Conservation (phyloP, 2,329 filamentous ascomycete species). For the Dactylellina cionopaga region DNA sequence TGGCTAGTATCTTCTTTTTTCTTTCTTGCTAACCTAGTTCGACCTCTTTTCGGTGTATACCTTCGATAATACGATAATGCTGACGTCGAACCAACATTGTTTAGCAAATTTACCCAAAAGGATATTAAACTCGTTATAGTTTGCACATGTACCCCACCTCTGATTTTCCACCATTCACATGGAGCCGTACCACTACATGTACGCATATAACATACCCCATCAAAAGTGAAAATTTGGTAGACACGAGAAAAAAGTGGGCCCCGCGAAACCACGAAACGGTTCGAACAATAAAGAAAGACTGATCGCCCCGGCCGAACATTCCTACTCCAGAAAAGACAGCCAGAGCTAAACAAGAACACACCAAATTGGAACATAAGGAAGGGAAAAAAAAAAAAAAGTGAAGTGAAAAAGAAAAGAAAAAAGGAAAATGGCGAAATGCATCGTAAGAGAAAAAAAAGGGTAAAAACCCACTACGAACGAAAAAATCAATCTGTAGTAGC, state of each 20-base stretch:
- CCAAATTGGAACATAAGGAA: constrained; percentile 4
- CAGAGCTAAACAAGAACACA: constrained; percentile 6
- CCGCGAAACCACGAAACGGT: constrained; percentile 1
- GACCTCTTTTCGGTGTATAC: no score
- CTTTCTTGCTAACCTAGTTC: no score
- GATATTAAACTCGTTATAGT: not conserved
- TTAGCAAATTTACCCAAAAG: constrained; percentile 40
- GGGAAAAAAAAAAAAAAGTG: constrained; percentile 13
- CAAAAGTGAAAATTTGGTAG: not conserved
- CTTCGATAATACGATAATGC: no score
- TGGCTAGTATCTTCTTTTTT: constrained; percentile 18
- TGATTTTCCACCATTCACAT: constrained; percentile 53
- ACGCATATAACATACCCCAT: not conserved
- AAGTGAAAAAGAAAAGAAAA: constrained; percentile 13
- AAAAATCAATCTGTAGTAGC: not conserved
- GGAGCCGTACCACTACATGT: not conserved
- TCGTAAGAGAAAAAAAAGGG: not conserved
- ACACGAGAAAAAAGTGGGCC: constrained; percentile 22
- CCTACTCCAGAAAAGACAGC: constrained; percentile 30
- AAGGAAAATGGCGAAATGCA: not conserved
- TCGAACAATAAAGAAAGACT: not conserved
- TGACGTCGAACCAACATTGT: constrained; percentile 13
- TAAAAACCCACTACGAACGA: no score
- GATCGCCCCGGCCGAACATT: constrained; percentile 52
- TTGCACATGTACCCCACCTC: constrained; percentile 30